phyloP scores from a whole-genome alignment of 139 green algal species.

The Chlamydomonas schloesseri region DNA sequence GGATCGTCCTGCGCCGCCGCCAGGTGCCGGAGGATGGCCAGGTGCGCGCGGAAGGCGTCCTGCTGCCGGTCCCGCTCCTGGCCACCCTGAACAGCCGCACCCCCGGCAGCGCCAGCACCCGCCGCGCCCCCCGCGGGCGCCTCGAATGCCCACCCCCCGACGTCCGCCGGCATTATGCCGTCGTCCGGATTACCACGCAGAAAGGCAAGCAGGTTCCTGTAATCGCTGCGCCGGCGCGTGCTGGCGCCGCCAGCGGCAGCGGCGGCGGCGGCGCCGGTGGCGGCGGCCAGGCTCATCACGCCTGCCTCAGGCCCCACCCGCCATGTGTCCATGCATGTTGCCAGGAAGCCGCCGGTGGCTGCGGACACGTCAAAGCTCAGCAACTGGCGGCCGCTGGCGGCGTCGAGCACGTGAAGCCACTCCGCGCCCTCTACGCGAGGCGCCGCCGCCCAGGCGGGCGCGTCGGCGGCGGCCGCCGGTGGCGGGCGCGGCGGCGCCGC shows the following conservation, averaged over 20 bases:
- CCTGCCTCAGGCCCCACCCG: slow-evolving; percentile 11
- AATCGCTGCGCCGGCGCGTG: not conserved
- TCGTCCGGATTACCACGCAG: no score
- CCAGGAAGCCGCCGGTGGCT: not conserved
- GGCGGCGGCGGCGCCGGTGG: not conserved
- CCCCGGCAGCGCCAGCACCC: no score
- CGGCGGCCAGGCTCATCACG: not conserved
- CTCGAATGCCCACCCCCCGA: no score
- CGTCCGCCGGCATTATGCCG: no score
- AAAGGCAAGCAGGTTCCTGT: no score
- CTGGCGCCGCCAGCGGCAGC: not conserved
- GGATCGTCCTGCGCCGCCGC: no score
- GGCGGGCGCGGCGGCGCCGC: not conserved
- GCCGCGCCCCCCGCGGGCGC: no score
- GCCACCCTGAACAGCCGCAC: no score
- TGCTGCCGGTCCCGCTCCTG: no score
- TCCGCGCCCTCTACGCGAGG: not conserved
- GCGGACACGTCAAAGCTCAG: not conserved
- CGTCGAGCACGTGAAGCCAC: slow-evolving; percentile 13
- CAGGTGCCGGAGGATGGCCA: no score
- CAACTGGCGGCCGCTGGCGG: slow-evolving; percentile 1
- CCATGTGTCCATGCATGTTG: not conserved
- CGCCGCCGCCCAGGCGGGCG: not conserved
- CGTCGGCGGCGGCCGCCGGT: not conserved
- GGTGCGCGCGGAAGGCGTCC: no score